Percentiles rank a stretch among this genome's conserved stretches.
phyloP scores from a whole-genome alignment of 163 green algal genomes.

The Scenedesmus sp. region DNA sequence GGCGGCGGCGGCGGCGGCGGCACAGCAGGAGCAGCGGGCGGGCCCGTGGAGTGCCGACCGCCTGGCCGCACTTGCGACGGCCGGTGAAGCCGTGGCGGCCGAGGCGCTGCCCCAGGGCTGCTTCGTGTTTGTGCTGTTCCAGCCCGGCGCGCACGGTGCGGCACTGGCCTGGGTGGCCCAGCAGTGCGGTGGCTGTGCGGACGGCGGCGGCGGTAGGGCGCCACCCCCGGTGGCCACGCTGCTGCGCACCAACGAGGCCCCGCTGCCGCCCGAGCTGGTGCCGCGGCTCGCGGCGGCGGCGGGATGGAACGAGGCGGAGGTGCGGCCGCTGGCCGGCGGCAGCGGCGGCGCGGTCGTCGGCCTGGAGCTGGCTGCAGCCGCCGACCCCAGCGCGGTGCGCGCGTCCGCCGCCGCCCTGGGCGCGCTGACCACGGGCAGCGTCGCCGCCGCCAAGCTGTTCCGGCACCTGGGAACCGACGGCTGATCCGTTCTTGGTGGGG shows the following conservation, averaged over 20 bases:
- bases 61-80: not conserved
- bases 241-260: constrained; percentile 45
- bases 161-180: constrained; percentile 10
- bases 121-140: constrained; percentile 27
- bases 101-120: constrained; percentile 8
- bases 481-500: no score
- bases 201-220: not conserved
- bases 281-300: constrained; percentile 30
- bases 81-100: not conserved
- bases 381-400: not conserved
- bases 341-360: constrained; percentile 12
- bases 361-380: not conserved
- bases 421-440: not conserved
- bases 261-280: not conserved
- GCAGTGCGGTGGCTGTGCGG: not conserved
- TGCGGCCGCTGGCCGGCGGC: constrained; percentile 11
- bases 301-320: constrained; percentile 5
- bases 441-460: constrained; percentile 36
- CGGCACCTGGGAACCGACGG: constrained; percentile 31
- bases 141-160: not conserved
- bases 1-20: not conserved
- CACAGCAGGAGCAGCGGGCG: not conserved
- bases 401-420: not conserved
- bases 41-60: not conserved
- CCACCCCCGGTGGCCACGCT: constrained; percentile 13